These are phyloP conservation scores for Inonotus hispidus DNA, from an alignment of 1,284 basidiomycete genomes.

Conservation along the genomic window DNA sequence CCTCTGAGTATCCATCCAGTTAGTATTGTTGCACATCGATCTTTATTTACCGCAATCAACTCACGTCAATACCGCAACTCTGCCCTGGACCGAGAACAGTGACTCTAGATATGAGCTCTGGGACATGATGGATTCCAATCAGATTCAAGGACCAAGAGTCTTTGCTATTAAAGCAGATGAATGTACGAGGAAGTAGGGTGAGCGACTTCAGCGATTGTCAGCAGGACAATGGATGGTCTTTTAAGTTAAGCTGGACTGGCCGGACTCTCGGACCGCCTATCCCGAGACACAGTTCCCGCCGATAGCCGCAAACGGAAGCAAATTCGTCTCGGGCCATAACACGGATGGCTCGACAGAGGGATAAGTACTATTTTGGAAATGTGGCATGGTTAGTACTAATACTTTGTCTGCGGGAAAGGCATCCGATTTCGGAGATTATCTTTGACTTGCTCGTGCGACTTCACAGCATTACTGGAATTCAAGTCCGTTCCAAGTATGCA, in stretches of 20 bases:
- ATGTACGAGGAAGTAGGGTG: background rate
- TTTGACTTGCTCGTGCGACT: too few relatives aligned
- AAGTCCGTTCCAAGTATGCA: too few relatives aligned
- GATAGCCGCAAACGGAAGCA: slow-evolving; percentile 3
- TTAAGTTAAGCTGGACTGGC: background rate
- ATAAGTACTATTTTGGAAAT: too few relatives aligned
- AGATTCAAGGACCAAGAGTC: background rate
- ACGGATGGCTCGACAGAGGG: too few relatives aligned
- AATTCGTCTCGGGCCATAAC: background rate
- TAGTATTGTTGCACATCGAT: background rate
- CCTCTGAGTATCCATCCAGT: slow-evolving; percentile 19
- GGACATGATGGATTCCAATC: background rate
- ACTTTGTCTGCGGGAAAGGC: background rate
- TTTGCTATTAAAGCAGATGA: background rate
- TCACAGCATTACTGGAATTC: too few relatives aligned
- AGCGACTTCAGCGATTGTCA: background rate
- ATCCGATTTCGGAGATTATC: background rate
- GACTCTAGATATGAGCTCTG: slow-evolving; percentile 13
- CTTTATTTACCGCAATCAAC: background rate
- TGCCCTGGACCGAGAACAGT: slow-evolving; percentile 16
- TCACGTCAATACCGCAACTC: slow-evolving; percentile 14
- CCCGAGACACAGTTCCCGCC: background rate
- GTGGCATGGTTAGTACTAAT: background rate
- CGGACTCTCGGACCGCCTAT: background rate
- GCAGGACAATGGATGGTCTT: background rate